Evolutionary conservation across 352 stramenopile species (phyloP).

Genomic region (Blastocystis sp.): DNA sequence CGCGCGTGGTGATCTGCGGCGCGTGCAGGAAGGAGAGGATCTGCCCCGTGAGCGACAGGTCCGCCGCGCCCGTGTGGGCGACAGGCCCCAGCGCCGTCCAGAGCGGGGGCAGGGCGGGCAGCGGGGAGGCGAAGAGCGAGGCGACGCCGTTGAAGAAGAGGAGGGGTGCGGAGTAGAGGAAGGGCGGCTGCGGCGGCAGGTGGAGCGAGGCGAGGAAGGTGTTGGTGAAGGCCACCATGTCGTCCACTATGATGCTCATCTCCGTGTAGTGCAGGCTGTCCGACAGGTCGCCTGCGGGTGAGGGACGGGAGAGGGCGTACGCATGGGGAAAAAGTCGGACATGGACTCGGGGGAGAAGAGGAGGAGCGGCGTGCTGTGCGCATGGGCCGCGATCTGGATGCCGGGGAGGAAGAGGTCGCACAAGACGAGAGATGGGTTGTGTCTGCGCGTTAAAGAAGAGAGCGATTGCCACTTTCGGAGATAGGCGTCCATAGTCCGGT

Average conservation of each 20-base stretch:
- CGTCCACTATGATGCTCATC: conserved; percentile 11
- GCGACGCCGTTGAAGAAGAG: conserved; percentile 27
- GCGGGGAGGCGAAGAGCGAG: neutral
- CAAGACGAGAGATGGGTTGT: conserved; percentile 9
- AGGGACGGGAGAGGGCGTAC: neutral
- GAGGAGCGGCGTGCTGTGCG: conserved; percentile 5
- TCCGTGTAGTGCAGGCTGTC: conserved; percentile 24
- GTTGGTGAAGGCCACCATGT: neutral
- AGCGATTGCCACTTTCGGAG: neutral
- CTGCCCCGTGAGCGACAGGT: neutral
- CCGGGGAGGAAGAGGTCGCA: conserved; percentile 39
- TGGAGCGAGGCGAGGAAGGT: conserved; percentile 25
- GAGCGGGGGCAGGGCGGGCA: neutral
- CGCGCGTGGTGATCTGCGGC: neutral
- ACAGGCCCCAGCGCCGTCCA: conserved; percentile 12
- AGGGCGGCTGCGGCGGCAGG: neutral
- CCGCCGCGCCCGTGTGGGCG: neutral
- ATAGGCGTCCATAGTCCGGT: neutral
- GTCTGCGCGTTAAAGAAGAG: neutral
- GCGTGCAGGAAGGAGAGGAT: neutral
- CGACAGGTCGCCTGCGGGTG: neutral
- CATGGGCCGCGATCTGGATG: conserved; percentile 12
- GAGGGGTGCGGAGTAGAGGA: conserved; percentile 48
- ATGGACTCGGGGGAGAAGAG: conserved; percentile 18
- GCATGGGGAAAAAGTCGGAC: conserved; percentile 11